Conservation (phyloP, 1,139 yeast genomes). For the Sugiyamaella castrensis region DNA sequence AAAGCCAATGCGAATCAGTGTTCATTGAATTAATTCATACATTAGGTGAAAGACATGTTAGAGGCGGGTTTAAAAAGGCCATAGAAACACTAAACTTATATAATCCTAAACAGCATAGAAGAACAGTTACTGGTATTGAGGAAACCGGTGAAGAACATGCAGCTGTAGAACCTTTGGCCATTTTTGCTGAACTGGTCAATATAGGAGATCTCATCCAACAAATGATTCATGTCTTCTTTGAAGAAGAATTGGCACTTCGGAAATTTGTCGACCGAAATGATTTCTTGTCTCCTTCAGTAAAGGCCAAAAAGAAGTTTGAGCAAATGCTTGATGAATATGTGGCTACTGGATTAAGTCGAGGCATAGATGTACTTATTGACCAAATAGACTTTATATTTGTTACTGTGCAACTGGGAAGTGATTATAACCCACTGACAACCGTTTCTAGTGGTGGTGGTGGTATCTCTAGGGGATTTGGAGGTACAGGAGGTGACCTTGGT, state of each 20-base stretch:
- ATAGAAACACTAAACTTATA: slow-evolving; percentile 64
- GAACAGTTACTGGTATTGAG: slow-evolving; percentile 26
- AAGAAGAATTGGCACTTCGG: slow-evolving; percentile 69
- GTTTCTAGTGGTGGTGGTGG: slow-evolving; percentile 11
- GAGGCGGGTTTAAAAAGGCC: slow-evolving; percentile 81
- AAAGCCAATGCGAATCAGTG: slow-evolving; percentile 48
- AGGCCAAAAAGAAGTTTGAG: slow-evolving; percentile 77
- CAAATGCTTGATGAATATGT: slow-evolving; percentile 79
- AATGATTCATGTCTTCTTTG: slow-evolving; percentile 87
- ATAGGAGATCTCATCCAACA: slow-evolving; percentile 91
- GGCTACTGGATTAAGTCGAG: slow-evolving; percentile 87
- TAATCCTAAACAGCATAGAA: slow-evolving; percentile 55
- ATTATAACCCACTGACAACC: slow-evolving; percentile 45
- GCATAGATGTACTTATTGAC: slow-evolving; percentile 80
- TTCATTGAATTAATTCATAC: slow-evolving; percentile 64
- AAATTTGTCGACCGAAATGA: slow-evolving; percentile 69
- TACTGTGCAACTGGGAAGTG: slow-evolving; percentile 52
- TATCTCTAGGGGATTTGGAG: slow-evolving; percentile 9
- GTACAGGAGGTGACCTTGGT: slow-evolving; percentile 43
- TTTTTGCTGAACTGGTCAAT: slow-evolving; percentile 86
- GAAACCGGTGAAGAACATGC: slow-evolving; percentile 23
- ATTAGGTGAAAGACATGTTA: slow-evolving; percentile 70
- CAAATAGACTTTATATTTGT: slow-evolving; percentile 60
- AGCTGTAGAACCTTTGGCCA: slow-evolving; percentile 73
- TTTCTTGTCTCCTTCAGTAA: slow-evolving; percentile 74